Base-by-base conservation (phyloP, 495 filamentous ascomycete species). In the Talaromyces ruber region DNA sequence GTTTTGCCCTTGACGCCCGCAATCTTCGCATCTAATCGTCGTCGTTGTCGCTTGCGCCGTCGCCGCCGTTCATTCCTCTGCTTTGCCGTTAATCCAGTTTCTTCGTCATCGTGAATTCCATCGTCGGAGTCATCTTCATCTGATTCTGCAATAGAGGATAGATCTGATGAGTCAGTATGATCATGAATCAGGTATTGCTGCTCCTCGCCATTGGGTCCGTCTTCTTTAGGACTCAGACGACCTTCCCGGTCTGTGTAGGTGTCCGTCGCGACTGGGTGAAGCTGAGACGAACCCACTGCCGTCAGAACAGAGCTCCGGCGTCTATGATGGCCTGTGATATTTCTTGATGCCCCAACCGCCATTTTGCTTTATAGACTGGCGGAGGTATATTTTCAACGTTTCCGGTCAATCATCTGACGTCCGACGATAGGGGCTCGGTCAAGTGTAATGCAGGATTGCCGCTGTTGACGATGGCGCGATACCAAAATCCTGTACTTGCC, bases 91-190 rank as follows among this genome's bases (percentile, higher is more conserved):
- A 97, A 78, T 9, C 91, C 92, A 0, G 90, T 88, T 78, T 96
- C 92, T 72, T 95, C 92, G 70, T 97, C 92, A 73, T 93, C 90
- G 61, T 88, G 85, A n/a, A 88, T 71, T 52, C 85, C 87, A 62
- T 93, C 88, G 63, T 90, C 86, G 3, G 84, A 83, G 37, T 75
- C 72, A 34, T 47, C 54, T 67, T 88, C 84, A 62, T 83, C 64
- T 64, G 81, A 84, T 39, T 85, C 84, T 54, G 76, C 69, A 22
- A 74, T 71, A 11, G 74, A 74, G 2, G 81, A 82, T 6, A 77
- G 66, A 58, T 84, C 83, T 8, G 80, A 82, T 8, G 70, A 63
- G 63, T 79, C 77, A 47, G 74, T 70, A 52, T 80, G 76, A 54
- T 77, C 76, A 16, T 70, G 67, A 7, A 69, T 69, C 53, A 75